These are phyloP conservation scores for Phytopythium ostracodes DNA, from an alignment of 352 stramenopile genomes.

Conservation along the genomic window DNA sequence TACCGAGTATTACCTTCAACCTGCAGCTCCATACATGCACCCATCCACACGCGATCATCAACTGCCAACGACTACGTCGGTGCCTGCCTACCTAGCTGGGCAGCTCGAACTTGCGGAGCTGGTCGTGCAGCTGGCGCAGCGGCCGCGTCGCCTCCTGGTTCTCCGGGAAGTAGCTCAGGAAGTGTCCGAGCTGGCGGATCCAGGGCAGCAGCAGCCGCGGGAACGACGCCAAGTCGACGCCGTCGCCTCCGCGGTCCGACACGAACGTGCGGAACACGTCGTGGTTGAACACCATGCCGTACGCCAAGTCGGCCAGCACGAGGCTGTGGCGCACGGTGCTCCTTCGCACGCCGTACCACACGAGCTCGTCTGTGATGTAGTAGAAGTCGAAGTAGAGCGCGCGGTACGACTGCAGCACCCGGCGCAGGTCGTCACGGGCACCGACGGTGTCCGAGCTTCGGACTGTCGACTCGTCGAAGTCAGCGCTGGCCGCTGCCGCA, in stretches of 20 bases:
- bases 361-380: constrained; percentile 88
- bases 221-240: constrained; percentile 30
- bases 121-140: constrained; percentile 75
- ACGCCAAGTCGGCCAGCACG: constrained; percentile 75
- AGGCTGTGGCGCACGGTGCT: constrained; percentile 81
- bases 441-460: constrained; percentile 12
- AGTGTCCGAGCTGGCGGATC: constrained; percentile 84
- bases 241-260: constrained; percentile 12
- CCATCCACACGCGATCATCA: too few relatives aligned
- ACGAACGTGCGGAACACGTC: constrained; percentile 79
- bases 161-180: constrained; percentile 85
- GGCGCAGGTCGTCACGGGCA: constrained; percentile 44
- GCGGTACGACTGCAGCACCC: constrained; percentile 73
- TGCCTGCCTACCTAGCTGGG: background rate
- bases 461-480: constrained; percentile 29
- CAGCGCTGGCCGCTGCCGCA: constrained; percentile 15
- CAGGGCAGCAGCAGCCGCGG: constrained; percentile 75
- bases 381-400: constrained; percentile 89
- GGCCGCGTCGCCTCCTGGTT: constrained; percentile 80
- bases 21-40: too few relatives aligned
- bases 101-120: constrained; percentile 73
- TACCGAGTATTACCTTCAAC: too few relatives aligned
- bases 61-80: background rate
- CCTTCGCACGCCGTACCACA: constrained; percentile 83
- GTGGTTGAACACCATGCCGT: constrained; percentile 84